Evolutionary conservation across 2,329 filamentous ascomycete genomes (phyloP).

Genomic region (Epichloe sylvatica): DNA sequence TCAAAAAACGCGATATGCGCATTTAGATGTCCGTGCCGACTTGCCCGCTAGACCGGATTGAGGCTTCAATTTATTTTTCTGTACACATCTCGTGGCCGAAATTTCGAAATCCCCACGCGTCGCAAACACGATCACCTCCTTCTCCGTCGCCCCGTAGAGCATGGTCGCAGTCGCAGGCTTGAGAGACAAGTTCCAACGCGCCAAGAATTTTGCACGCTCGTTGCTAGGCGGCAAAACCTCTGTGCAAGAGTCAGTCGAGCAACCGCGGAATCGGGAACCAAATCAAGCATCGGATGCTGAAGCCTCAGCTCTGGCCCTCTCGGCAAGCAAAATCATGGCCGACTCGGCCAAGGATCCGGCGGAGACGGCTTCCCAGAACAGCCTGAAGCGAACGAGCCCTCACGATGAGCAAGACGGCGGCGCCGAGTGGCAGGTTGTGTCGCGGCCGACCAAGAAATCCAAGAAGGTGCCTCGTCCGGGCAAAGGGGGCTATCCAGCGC

Average conservation of each 20-base stretch:
- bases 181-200: slow-evolving; percentile 9
- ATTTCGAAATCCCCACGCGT: not conserved
- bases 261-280: not conserved
- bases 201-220: slow-evolving; percentile 8
- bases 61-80: not conserved
- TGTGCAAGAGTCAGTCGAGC: not conserved
- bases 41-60: not conserved
- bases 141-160: not conserved
- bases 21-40: no score
- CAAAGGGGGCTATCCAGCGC: slow-evolving; percentile 44
- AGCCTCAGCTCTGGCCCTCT: not conserved
- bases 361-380: slow-evolving; percentile 16
- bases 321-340: slow-evolving; percentile 6
- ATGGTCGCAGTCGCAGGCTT: slow-evolving; percentile 9
- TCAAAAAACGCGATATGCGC: no score
- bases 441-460: slow-evolving; percentile 39
- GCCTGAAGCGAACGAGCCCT: slow-evolving; percentile 35
- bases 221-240: slow-evolving; percentile 5
- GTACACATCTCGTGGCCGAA: not conserved
- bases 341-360: slow-evolving; percentile 5
- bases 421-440: slow-evolving; percentile 42
- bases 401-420: slow-evolving; percentile 25
- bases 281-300: not conserved
- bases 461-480: slow-evolving; percentile 47
- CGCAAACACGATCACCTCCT: no score